Conservation (phyloP, 179 eudicot genomes). For the Beta macrorhiza region DNA sequence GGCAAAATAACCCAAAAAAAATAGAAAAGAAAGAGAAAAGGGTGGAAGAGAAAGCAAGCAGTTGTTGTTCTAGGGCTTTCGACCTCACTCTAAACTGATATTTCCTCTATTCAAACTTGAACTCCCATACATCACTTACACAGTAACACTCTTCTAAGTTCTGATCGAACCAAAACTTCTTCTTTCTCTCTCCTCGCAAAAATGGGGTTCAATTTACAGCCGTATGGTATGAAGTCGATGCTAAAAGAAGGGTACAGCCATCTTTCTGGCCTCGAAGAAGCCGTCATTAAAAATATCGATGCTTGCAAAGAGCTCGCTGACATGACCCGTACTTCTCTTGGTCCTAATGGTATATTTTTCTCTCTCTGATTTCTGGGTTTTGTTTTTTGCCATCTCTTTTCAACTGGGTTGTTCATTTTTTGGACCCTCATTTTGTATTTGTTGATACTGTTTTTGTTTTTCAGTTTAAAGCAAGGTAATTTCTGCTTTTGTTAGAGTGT, state of each 20-base stretch:
- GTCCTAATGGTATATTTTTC: constrained; percentile 66
- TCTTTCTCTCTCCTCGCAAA: neutral
- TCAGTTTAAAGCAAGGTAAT: neutral
- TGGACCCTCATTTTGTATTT: too few species aligned
- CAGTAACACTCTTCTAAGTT: neutral
- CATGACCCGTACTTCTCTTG: constrained; percentile 83
- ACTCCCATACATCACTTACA: neutral
- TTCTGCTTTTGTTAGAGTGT: neutral
- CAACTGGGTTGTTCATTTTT: constrained; percentile 1
- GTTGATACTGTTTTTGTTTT: neutral
- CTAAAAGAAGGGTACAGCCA: constrained; percentile 89
- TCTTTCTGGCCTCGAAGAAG: constrained; percentile 87
- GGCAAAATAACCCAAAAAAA: neutral
- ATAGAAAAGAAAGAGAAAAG: neutral
- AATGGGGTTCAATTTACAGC: constrained; percentile 56
- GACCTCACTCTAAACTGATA: neutral
- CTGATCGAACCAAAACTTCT: too few species aligned
- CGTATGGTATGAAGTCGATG: constrained; percentile 75
- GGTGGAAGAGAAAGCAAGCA: neutral
- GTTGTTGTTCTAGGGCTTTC: constrained; percentile 1
- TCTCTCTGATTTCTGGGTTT: neutral
- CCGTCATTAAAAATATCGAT: constrained; percentile 80
- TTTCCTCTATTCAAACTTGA: neutral
- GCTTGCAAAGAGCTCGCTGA: constrained; percentile 89
- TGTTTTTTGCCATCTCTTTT: neutral